Evolutionary conservation across 1,284 basidiomycete species (phyloP), one percentile per base, ranked within the genome.

Genomic region (Nidula niveotomentosa): DNA sequence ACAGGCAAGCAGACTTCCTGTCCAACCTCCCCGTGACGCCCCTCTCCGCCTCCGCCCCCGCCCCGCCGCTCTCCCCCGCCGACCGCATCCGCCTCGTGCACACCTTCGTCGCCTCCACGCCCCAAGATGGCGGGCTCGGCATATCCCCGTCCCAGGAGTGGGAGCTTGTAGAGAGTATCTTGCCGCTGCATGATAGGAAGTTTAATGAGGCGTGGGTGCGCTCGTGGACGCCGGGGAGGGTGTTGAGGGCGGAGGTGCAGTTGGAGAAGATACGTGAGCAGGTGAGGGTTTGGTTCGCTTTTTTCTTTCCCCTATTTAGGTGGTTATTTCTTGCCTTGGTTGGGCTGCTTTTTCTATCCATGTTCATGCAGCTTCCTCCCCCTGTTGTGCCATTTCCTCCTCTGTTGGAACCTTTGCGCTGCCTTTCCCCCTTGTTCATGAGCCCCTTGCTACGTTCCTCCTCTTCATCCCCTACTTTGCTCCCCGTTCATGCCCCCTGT

Each of bases 41-140:
- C 6, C 45, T 47, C 45, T 5, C 10, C 45, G 10, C 18, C 45
- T 15, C 18, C 4, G 45, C 13, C n/a, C n/a, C 80, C 0, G 72
- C 91, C 34, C 82, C 83, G 0, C 80, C 12, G 12, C 39, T 41
- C 30, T 30, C 30, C 39, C 39, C 88, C 6, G 85, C 91, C 1
- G 90, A 93, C 60, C 83, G 88, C 39, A 75, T 96, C 33, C 85
- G 94, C n/a, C 81, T 95, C 18, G 78, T 96, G 0, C 80, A 94
- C 66, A 73, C 80, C 23, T 90, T 90, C 62, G 77, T 98, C 53
- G 88, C 91, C 0, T 85, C 88, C 2, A 84, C 83, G 0, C 74
- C 76, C 0, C 64, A 77, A 8, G 91, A 94, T 56, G 88, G 90
- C 12, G 92, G 93, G 2, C 80, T 95, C 1, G 93, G 91, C 1